Percentiles rank a stretch among this genome's conserved stretches.
Conservation (phyloP, 2,329 filamentous ascomycete species). For the Rhynchosporium graminicola region DNA sequence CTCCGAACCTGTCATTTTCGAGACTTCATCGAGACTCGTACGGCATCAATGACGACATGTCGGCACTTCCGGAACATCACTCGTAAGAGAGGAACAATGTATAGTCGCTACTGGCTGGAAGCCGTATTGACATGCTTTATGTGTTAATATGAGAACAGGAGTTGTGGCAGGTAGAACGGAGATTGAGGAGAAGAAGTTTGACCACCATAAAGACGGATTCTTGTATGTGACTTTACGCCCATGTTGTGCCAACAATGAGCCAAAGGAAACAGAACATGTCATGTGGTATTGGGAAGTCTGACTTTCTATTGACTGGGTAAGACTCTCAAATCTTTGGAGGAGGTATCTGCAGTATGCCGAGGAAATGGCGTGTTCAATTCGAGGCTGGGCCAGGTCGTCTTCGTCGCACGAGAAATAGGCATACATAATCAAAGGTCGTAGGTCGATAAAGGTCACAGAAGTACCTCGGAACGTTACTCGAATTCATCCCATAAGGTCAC, state of each 20-base stretch:
- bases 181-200: neutral
- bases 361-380: neutral
- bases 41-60: constrained; percentile 33
- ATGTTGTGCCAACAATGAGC: neutral
- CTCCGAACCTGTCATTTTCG: constrained; percentile 24
- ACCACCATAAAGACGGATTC: neutral
- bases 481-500: too few species aligned
- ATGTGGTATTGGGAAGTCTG: constrained; percentile 1
- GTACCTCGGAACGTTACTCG: too few species aligned
- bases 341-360: neutral
- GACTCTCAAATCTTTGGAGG: constrained; percentile 10
- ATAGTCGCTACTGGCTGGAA: constrained; percentile 23
- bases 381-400: too few species aligned
- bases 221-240: constrained; percentile 1
- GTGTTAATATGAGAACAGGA: constrained; percentile 20
- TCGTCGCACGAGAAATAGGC: too few species aligned
- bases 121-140: constrained; percentile 20
- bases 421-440: too few species aligned
- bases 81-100: constrained; percentile 25
- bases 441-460: too few species aligned
- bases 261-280: neutral
- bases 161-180: neutral
- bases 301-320: constrained; percentile 20
- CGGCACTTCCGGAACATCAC: constrained; percentile 28
- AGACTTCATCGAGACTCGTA: constrained; percentile 35